A percentile compares a stretch with the other conserved stretches of the same genome.
phyloP scores from a whole-genome alignment of 2,329 filamentous ascomycete species.

The Aspergillus ochraceus region DNA sequence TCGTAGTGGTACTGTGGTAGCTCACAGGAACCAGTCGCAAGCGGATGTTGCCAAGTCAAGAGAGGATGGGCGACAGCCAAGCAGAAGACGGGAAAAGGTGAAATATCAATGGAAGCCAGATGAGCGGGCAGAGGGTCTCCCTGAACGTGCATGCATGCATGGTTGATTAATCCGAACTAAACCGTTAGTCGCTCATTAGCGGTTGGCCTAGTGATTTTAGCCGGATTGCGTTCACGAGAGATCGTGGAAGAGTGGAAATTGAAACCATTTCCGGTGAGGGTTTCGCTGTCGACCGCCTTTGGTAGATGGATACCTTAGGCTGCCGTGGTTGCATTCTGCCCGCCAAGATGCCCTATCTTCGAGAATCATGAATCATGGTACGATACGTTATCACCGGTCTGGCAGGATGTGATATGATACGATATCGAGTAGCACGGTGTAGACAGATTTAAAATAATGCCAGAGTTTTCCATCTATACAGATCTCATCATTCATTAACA shows the following conservation, averaged over 20 bases:
- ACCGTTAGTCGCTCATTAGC: background rate
- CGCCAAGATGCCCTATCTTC: too few relatives aligned
- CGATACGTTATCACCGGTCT: too few relatives aligned
- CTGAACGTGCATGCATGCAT: conserved; percentile 4
- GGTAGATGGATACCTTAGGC: background rate
- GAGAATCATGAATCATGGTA: too few relatives aligned
- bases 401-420: background rate
- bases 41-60: conserved; percentile 13
- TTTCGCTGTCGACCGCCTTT: background rate
- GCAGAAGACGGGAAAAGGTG: background rate
- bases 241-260: background rate
- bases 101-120: background rate
- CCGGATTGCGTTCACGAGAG: too few relatives aligned
- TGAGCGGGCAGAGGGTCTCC: background rate
- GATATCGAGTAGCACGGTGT: background rate
- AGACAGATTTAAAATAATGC: background rate
- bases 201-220: background rate
- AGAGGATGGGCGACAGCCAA: background rate
- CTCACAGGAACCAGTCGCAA: conserved; percentile 6
- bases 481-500: conserved; percentile 6
- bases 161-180: background rate
- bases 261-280: background rate
- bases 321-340: background rate
- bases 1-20: background rate
- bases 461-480: background rate